Evolutionary conservation across 2,329 filamentous ascomycete species (phyloP), one percentile per base, ranked within the genome.

Genomic region (Colletotrichum viniferum): DNA sequence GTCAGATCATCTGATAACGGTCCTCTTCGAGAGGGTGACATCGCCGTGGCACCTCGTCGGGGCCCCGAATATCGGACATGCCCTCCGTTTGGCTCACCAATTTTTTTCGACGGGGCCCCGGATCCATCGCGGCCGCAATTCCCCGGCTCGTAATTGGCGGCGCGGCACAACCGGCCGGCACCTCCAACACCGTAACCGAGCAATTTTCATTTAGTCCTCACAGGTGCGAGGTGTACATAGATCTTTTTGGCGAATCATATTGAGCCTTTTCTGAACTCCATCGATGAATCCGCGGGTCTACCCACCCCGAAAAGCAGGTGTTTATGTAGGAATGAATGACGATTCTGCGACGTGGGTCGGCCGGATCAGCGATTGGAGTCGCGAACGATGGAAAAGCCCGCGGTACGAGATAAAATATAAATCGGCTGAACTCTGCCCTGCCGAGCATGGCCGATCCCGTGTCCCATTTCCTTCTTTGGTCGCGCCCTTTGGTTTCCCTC

Each of bases 1-100:
- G 68, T 72, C 72, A 74, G 72, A 74, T 72, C 72, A 74, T 74
- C 72, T 74, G 72, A 72, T 74, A 74, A 74, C 61, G 55, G 43
- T 32, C 24, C 52, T 60, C n/a, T 52, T 43, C 61, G 13, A 26
- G 30, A 63, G 28, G 13, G 55, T 60, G 32, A 28, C 52, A 69
- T 43, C 43, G 66, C 21, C 21, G 52, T 58, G 14, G 58, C 26
- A 61, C 58, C 28, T 32, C 30, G 58, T 34, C 16, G 28, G 67
- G 38, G 62, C 32, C 28, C 63, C 63, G 63, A 72, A 38, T 18
- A 61, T 61, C 66, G 34, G 63, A 52, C 43, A 32, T n/a, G 43
- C 26, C 26, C 18, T 24, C 63, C 63, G 63, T 55, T 52, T 52
- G 43, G 43, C 10, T 52, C 43, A 52, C 6, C 16, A 52, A 21